A percentile compares a stretch with the other conserved stretches of the same genome.
phyloP scores from a whole-genome alignment of 2,329 filamentous ascomycete genomes.

The Alternaria incomplexa region DNA sequence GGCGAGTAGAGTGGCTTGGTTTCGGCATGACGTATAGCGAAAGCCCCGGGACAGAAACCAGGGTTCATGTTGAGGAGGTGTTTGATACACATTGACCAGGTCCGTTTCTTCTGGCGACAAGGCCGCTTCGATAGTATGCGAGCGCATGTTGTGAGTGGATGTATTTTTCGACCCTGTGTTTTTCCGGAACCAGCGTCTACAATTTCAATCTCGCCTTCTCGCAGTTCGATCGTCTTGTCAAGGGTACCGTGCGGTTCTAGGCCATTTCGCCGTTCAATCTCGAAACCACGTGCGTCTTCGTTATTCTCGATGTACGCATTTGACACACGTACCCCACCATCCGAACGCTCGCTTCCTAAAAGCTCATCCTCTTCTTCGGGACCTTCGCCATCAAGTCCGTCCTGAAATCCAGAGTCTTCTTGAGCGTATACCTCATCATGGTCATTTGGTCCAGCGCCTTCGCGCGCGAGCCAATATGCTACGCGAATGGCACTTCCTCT shows the following conservation, averaged over 20 bases:
- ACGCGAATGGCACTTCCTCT: background rate
- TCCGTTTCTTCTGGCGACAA: background rate
- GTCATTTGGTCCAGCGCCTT: background rate
- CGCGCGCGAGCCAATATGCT: background rate
- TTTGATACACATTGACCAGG: background rate
- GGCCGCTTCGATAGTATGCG: background rate
- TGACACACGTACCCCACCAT: background rate
- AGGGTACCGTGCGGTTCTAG: background rate
- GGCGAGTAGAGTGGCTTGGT: fast-evolving
- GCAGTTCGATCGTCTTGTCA: background rate
- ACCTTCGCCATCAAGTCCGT: background rate
- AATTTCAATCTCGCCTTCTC: background rate
- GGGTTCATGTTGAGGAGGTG: background rate
- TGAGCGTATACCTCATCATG: background rate
- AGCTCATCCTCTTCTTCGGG: background rate
- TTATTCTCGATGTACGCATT: background rate
- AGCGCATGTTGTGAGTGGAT: background rate
- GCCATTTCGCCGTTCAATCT: background rate
- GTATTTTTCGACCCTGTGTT: background rate
- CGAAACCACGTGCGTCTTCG: background rate
- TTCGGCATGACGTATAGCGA: background rate
- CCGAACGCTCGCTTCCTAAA: background rate
- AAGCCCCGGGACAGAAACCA: background rate
- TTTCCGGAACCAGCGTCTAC: background rate
- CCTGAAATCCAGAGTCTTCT: background rate